Percentiles rank a stretch among this genome's conserved stretches.
Evolutionary conservation across 306 rosid genomes (phyloP).

Genomic region (Comarum palustre): DNA sequence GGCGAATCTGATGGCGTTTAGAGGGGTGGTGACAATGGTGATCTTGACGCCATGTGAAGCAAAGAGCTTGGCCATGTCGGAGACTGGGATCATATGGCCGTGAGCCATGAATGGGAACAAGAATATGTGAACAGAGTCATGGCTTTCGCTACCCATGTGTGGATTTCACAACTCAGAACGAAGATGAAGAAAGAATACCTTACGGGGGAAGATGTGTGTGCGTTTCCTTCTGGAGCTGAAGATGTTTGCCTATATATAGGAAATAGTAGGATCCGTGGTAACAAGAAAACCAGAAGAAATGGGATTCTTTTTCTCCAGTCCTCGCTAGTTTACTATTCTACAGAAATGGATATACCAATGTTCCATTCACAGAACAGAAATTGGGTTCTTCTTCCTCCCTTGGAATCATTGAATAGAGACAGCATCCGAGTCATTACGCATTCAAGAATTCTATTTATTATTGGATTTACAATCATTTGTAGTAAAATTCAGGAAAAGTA

Average conservation of each 20-base stretch:
- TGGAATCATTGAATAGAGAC: too few species aligned
- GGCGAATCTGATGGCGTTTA: slow-evolving; percentile 15
- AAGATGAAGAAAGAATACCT: too few species aligned
- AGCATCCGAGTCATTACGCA: not conserved
- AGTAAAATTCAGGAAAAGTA: too few species aligned
- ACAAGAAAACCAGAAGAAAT: not conserved
- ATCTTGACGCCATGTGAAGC: slow-evolving; percentile 17
- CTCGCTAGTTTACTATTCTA: too few species aligned
- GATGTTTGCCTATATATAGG: not conserved
- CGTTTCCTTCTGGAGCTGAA: not conserved
- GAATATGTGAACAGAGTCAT: slow-evolving; percentile 21
- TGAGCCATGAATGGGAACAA: slow-evolving; percentile 35
- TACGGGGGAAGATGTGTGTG: too few species aligned
- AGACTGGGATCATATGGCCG: slow-evolving; percentile 36
- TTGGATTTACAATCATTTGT: too few species aligned
- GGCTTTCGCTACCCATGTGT: not conserved
- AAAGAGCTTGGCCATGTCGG: slow-evolving; percentile 32
- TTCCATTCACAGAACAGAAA: too few species aligned
- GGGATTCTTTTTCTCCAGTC: too few species aligned
- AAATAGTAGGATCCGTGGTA: not conserved
- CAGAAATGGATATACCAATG: too few species aligned
- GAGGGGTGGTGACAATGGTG: slow-evolving; percentile 33
- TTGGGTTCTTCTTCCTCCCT: not conserved
- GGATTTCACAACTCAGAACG: not conserved
- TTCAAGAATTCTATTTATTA: too few species aligned